Evolutionary conservation across 2,329 filamentous ascomycete genomes (phyloP), one percentile per base, ranked within the genome.

Genomic region (Simplicillium sp.): DNA sequence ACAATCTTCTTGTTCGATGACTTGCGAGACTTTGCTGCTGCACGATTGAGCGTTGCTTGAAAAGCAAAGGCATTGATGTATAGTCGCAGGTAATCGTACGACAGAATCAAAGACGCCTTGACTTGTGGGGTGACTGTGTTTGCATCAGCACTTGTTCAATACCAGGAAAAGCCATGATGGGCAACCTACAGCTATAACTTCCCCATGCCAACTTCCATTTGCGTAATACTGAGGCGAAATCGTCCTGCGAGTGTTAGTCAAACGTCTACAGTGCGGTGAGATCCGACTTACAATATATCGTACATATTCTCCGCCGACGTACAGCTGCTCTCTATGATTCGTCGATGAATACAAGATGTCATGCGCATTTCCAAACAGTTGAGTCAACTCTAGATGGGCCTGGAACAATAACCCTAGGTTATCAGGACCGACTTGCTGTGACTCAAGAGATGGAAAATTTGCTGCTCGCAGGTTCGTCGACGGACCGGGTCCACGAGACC

Each of bases 51-150:
- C 74, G 80, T 83, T 3, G 82, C 82, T 54, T 87, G 82, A 48
- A 86, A 86, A 2, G 82, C 82, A 53, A 86, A 87, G 0, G 82
- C 82, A 44, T 84, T 85, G 38, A 82, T 83, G 55, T 87, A 87
- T 1, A 87, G 67, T 7, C 82, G 71, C 2, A 87, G 61, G 51
- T 85, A 87, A 49, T 86, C 80, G 51, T 84, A 85, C 0, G 80
- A 83, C 51, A 87, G 68, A 17, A 84, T 66, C 3, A 87, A 59
- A 5, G 75, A 82, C 3, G 77, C 75, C 54, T 84, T 84, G 47
- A 85, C 72, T 6, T 75, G 73, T 1, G 75, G 68, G 1, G 80
- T 82, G 52, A 74, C 73, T 75, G 40, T 3, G 8, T 16, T 1
- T 7, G 35, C 35, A 15, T 44, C 29, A 29, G 29, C 18, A 33